phyloP scores from a whole-genome alignment of 2,329 filamentous ascomycete species.

The Colletotrichum scovillei region DNA sequence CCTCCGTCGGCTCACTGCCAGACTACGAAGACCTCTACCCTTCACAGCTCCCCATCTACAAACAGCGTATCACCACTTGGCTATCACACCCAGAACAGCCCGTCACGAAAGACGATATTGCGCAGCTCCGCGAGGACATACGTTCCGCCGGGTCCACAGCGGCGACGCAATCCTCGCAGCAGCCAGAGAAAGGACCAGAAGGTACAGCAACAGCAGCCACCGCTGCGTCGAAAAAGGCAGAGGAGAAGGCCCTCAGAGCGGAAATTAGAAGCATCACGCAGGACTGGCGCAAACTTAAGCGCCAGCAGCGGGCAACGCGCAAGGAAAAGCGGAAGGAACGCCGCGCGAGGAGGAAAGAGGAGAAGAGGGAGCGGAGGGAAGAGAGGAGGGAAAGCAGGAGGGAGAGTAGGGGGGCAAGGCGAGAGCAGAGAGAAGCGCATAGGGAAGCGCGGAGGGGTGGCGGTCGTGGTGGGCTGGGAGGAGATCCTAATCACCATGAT shows the following conservation, averaged over 20 bases:
- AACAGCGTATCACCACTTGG: constrained; percentile 59
- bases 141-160: constrained; percentile 4
- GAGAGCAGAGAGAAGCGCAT: constrained; percentile 44
- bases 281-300: constrained; percentile 53
- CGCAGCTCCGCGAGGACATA: constrained; percentile 15
- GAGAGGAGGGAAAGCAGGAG: constrained; percentile 44
- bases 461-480: background rate
- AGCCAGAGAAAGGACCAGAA: background rate
- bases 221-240: constrained; percentile 36
- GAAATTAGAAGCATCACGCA: constrained; percentile 58
- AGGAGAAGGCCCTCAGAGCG: constrained; percentile 51
- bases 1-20: constrained; percentile 64
- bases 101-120: constrained; percentile 58
- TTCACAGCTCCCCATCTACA: constrained; percentile 59
- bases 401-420: constrained; percentile 44
- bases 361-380: constrained; percentile 47
- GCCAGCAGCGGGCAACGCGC: constrained; percentile 44
- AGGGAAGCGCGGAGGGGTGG: constrained; percentile 39
- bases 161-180: background rate
- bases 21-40: constrained; percentile 62
- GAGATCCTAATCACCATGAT: constrained; percentile 1
- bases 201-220: background rate
- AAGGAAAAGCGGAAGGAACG: constrained; percentile 46
- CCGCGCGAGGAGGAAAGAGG: constrained; percentile 43
- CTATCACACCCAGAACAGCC: constrained; percentile 60